These are phyloP conservation scores for Stachybotrys echinatus DNA, from an alignment of 2,329 filamentous ascomycete species.

Conservation along the genomic window DNA sequence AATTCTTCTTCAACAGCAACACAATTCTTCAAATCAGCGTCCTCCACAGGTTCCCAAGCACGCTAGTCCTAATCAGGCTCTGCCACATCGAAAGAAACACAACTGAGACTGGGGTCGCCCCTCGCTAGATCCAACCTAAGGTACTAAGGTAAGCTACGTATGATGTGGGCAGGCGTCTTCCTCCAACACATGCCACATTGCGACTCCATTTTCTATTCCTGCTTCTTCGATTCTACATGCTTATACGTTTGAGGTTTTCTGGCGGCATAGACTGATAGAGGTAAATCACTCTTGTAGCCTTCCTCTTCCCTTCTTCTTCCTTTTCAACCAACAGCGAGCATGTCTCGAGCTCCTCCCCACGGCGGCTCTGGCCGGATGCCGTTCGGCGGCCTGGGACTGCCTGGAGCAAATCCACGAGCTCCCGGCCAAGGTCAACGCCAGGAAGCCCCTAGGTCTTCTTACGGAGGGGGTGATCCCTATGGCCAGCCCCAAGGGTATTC, in stretches of 20 bases:
- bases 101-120: constrained; percentile 2
- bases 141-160: no score
- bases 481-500: constrained; percentile 18
- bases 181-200: not conserved
- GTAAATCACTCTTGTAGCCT: no score
- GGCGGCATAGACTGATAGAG: no score
- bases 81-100: constrained; percentile 3
- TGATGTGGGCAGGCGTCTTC: not conserved
- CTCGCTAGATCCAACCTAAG: not conserved
- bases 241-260: no score
- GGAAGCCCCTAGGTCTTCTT: constrained; percentile 12
- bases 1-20: no score
- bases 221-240: not conserved
- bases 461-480: constrained; percentile 14
- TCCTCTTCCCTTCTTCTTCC: no score
- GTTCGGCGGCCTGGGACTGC: constrained; percentile 18
- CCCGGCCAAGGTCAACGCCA: constrained; percentile 15
- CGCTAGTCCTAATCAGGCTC: constrained; percentile 11
- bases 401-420: constrained; percentile 21
- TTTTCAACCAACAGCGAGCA: no score
- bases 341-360: constrained; percentile 23
- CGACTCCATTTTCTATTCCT: not conserved
- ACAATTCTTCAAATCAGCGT: no score
- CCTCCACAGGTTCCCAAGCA: no score
- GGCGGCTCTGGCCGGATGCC: constrained; percentile 16